Evolutionary conservation across 1,284 basidiomycete species (phyloP).

Genomic region (Trichosporon sp.): DNA sequence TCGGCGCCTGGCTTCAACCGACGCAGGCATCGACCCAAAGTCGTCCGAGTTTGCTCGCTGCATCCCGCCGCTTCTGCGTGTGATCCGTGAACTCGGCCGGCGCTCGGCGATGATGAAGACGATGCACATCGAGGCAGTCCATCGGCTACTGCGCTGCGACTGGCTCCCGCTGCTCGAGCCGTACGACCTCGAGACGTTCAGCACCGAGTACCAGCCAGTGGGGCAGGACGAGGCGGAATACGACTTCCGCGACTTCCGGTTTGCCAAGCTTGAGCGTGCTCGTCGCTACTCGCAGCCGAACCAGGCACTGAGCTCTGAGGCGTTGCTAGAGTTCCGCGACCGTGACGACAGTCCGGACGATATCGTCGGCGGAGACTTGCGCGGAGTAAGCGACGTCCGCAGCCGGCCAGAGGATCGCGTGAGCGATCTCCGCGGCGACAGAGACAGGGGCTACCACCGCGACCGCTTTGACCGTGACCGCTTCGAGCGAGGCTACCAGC

Average conservation of each 20-base stretch:
- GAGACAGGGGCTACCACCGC: background rate
- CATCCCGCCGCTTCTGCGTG: slow-evolving; percentile 5
- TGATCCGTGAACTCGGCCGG: slow-evolving; percentile 3
- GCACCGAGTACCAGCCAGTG: slow-evolving; percentile 9
- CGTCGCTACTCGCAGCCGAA: background rate
- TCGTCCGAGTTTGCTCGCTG: background rate
- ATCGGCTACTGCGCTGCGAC: slow-evolving; percentile 9
- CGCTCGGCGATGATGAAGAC: slow-evolving; percentile 4
- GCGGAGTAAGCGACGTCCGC: background rate
- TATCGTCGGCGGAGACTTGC: background rate
- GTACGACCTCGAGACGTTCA: slow-evolving; percentile 9
- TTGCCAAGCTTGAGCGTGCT: slow-evolving; percentile 9
- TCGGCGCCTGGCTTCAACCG: slow-evolving; percentile 7
- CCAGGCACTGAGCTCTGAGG: background rate
- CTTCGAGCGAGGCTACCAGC: background rate
- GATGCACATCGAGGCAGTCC: slow-evolving; percentile 11
- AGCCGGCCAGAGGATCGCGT: background rate
- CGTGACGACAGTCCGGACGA: no score
- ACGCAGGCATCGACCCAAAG: slow-evolving; percentile 9
- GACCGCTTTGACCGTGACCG: background rate
- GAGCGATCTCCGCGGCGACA: background rate
- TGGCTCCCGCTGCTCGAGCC: background rate
- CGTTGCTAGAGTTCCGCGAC: slow-evolving; percentile 3
- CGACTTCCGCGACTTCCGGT: slow-evolving; percentile 14
- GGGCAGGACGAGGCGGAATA: slow-evolving; percentile 14